phyloP scores from a whole-genome alignment of 2,329 filamentous ascomycete species.

The Colletotrichum salicis region DNA sequence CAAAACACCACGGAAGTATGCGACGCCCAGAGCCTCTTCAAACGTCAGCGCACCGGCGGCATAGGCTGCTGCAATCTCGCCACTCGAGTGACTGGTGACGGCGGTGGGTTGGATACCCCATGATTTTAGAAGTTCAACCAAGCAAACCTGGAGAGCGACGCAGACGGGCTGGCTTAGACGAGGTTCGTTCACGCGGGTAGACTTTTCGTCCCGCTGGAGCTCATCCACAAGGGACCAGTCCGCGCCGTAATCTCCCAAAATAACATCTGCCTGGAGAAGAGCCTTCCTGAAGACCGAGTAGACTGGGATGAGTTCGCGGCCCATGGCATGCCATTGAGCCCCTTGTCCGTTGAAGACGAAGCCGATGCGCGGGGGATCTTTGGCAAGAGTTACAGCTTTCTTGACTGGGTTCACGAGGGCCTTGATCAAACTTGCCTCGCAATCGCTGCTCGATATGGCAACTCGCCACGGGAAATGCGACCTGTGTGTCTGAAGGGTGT shows the following conservation, averaged over 20 bases:
- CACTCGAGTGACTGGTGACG: constrained; percentile 58
- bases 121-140: constrained; percentile 55
- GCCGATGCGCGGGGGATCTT: constrained; percentile 32
- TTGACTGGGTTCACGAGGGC: constrained; percentile 11
- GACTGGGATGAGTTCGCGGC: constrained; percentile 41
- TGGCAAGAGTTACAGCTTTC: constrained; percentile 29
- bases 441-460: constrained; percentile 35
- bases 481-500: constrained; percentile 36
- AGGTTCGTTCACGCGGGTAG: constrained; percentile 47
- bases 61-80: constrained; percentile 61
- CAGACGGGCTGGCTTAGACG: constrained; percentile 55
- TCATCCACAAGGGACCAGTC: constrained; percentile 49
- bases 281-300: constrained; percentile 36
- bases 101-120: constrained; percentile 52
- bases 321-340: constrained; percentile 50
- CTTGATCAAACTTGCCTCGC: constrained; percentile 15
- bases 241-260: constrained; percentile 4
- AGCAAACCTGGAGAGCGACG: constrained; percentile 58
- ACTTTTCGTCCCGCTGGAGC: constrained; percentile 44
- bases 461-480: constrained; percentile 35
- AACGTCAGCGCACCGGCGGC: constrained; percentile 45
- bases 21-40: constrained; percentile 43
- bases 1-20: constrained; percentile 45
- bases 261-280: constrained; percentile 21
- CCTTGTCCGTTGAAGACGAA: constrained; percentile 52